These are phyloP conservation scores for Phoma sp. DNA, from an alignment of 2,329 filamentous ascomycete genomes.

Conservation along the genomic window DNA sequence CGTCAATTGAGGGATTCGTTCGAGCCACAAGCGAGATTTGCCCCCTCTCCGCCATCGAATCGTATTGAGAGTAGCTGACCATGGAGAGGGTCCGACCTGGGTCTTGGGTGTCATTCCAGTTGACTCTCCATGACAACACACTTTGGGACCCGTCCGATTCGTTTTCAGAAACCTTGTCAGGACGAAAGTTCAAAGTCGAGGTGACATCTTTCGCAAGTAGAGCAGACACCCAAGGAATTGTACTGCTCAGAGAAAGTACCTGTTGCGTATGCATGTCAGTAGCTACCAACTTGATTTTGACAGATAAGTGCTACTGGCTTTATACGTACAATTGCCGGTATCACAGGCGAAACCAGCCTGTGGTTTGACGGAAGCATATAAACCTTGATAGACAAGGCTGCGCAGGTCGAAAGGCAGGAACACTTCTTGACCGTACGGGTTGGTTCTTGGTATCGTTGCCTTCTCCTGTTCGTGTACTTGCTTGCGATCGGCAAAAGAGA, in stretches of 20 bases:
- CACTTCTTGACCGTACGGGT: not conserved
- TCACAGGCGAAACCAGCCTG: constrained; percentile 5
- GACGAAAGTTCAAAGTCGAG: not conserved
- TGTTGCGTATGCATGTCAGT: not conserved
- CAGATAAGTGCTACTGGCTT: too few relatives aligned
- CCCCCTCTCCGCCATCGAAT: not conserved
- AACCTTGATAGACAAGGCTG: constrained; percentile 9
- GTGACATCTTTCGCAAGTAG: constrained; percentile 14
- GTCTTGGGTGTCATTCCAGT: not conserved
- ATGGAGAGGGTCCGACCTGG: not conserved
- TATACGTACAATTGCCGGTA: constrained; percentile 14
- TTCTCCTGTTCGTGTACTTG: not conserved
- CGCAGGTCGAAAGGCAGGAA: constrained; percentile 2
- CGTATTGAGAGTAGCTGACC: not conserved
- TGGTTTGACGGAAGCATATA: constrained; percentile 12
- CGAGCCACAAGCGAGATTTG: not conserved
- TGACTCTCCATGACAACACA: not conserved
- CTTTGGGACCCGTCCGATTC: too few relatives aligned
- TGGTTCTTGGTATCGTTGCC: constrained; percentile 6
- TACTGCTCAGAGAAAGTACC: constrained; percentile 17
- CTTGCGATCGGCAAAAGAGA: constrained; percentile 6
- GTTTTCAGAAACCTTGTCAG: not conserved
- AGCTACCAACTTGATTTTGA: too few relatives aligned
- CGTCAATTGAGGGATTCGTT: not conserved
- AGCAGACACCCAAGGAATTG: constrained; percentile 18